Conservation (phyloP, 1,139 yeast genomes). For the Yamadazyma siamensis region DNA sequence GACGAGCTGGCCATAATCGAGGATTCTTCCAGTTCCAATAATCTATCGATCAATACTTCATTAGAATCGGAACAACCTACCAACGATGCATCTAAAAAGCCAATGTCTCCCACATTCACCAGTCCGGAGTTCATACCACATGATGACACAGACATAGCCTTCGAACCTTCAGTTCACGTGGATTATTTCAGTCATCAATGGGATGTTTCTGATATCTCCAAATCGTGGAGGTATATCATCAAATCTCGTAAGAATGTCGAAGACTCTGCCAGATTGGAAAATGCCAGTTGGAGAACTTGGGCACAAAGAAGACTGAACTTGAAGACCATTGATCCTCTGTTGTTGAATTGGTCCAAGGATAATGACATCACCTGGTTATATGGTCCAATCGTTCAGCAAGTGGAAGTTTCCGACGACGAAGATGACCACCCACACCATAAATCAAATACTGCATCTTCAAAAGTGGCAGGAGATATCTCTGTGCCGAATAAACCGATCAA, state of each 20-base stretch:
- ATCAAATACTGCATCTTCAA: conserved; percentile 35
- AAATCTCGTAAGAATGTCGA: conserved; percentile 74
- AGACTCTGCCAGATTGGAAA: conserved; percentile 64
- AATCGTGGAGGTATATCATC: conserved; percentile 92
- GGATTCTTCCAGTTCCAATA: conserved; percentile 1
- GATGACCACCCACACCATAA: conserved; percentile 15
- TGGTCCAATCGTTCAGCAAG: conserved; percentile 66
- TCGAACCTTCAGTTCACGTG: conserved; percentile 85
- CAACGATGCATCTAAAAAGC: neutral
- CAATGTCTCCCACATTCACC: conserved; percentile 8
- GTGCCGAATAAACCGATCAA: conserved; percentile 32
- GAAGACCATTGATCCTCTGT: conserved; percentile 68
- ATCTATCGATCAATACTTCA: conserved; percentile 3
- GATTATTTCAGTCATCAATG: conserved; percentile 93
- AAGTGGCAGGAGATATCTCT: conserved; percentile 48
- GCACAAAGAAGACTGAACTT: conserved; percentile 68
- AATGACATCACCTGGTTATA: conserved; percentile 81
- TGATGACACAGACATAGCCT: conserved; percentile 79
- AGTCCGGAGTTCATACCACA: conserved; percentile 54
- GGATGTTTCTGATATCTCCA: conserved; percentile 90
- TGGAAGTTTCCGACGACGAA: conserved; percentile 23
- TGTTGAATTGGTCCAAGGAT: conserved; percentile 76
- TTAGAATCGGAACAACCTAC: conserved; percentile 1
- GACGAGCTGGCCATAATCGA: neutral
- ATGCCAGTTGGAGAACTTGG: conserved; percentile 88